Evolutionary conservation across 352 stramenopile species (phyloP), one percentile per base, ranked within the genome.

Genomic region (Phytopythium kandeliae): DNA sequence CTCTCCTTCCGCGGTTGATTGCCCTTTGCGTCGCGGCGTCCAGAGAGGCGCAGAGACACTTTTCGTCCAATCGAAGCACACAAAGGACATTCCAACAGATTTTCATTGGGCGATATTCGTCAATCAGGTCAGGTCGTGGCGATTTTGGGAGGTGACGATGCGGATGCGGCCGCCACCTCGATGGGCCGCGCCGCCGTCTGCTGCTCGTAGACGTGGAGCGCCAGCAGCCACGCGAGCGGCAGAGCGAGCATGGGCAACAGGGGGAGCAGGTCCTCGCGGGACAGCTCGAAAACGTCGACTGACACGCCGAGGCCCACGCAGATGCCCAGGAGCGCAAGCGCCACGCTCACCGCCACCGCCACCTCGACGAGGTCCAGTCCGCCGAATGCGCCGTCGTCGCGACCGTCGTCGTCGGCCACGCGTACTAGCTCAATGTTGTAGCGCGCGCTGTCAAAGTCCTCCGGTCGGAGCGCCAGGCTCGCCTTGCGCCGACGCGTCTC

Each of bases 391-490:
- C 31, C 10, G 26, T 41, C 38, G 40, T 62, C 26, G 13, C 51
- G 36, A n/a, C 25, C 26, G 37, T 42, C 36, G 47, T 50, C 48
- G 17, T 58, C 59, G 17, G 42, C 47, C 16, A 81, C 37, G 11
- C 62, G 71, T 34, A 84, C 69, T 21, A 76, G 63, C 58, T 87
- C 75, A 28, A 82, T 65, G 57, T 66, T 75, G 67, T 89, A 85
- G 35, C 73, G 63, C 38, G 84, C 63, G 54, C 78, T 71, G 44
- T 83, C 67, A 55, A 89, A 86, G 55, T 89, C 75, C 19, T 84
- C 75, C n/a, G 67, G 67, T 6, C 60, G 58, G 21, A 89, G 62
- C 10, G 36, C 55, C 10, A 53, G 47, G 0, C 5, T 3, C 26
- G 30, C n/a, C 30, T 31, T 51, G 45, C 11, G 22, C 4, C 24